Conservation (phyloP, 2,329 filamentous ascomycete genomes). For the Lasiodiplodia sp. region DNA sequence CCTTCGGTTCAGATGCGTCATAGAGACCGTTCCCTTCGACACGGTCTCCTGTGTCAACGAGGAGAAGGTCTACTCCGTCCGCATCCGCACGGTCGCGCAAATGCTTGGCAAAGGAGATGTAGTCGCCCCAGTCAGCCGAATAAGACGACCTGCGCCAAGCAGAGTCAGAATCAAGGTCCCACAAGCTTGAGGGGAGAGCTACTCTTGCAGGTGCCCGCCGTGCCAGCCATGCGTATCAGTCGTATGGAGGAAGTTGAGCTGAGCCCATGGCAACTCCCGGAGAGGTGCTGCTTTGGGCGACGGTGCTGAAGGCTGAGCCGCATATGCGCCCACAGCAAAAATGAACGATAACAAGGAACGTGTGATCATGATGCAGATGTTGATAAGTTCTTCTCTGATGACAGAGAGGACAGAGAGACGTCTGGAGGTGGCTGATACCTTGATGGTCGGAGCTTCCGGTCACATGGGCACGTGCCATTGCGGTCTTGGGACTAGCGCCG, state of each 20-base stretch:
- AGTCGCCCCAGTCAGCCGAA: constrained; percentile 97
- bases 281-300: constrained; percentile 80
- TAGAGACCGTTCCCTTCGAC: constrained; percentile 95
- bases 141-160: constrained; percentile 73
- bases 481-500: constrained; percentile 19
- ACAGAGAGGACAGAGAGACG: constrained; percentile 18
- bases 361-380: constrained; percentile 11
- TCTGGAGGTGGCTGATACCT: constrained; percentile 7
- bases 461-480: constrained; percentile 1
- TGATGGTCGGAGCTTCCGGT: constrained; percentile 17
- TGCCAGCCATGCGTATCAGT: constrained; percentile 97
- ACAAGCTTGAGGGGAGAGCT: constrained; percentile 40
- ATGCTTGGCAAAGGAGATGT: constrained; percentile 88
- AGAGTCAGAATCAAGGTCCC: neutral
- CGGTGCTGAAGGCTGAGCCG: constrained; percentile 81
- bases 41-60: constrained; percentile 94
- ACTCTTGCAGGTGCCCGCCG: constrained; percentile 91
- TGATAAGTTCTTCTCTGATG: neutral
- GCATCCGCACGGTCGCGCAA: constrained; percentile 80
- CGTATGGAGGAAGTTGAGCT: constrained; percentile 93
- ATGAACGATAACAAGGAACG: constrained; percentile 13
- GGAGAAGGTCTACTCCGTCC: constrained; percentile 80
- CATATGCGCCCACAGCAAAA: constrained; percentile 35
- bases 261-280: constrained; percentile 86
- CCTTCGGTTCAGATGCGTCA: constrained; percentile 86